Conservation (phyloP, 2,329 filamentous ascomycete species). For the Parastagonospora nodorum region DNA sequence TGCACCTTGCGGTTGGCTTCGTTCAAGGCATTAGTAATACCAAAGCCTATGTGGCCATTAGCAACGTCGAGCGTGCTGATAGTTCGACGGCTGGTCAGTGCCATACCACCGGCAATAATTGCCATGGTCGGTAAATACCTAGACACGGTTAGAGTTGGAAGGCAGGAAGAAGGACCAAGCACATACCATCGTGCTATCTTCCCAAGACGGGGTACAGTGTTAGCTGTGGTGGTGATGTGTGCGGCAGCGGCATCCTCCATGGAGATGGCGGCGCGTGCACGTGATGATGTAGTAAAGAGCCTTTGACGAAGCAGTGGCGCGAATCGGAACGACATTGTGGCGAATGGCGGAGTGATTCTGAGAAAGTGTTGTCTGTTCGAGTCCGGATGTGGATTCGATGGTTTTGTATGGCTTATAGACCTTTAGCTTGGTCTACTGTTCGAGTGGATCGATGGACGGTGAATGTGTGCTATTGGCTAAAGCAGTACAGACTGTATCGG, state of each 20-base stretch:
- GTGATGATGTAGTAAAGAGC: conserved; percentile 38
- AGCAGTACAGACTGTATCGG: conserved; percentile 17
- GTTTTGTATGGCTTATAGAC: conserved; percentile 3
- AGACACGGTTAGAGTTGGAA: conserved; percentile 4
- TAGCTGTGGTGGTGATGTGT: conserved; percentile 28
- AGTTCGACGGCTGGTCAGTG: conserved; percentile 25
- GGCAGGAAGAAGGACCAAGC: neutral
- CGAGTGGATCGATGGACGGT: conserved; percentile 1
- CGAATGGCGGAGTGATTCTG: conserved; percentile 1
- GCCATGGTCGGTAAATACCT: conserved; percentile 45
- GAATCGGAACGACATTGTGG: conserved; percentile 37
- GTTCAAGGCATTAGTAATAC: conserved; percentile 36
- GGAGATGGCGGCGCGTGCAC: conserved; percentile 28
- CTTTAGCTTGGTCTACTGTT: conserved; percentile 2
- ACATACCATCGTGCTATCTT: conserved; percentile 39
- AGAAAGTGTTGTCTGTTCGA: conserved; percentile 1
- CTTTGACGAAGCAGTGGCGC: conserved; percentile 29
- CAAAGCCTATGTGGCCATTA: conserved; percentile 41
- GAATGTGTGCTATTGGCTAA: conserved; percentile 14
- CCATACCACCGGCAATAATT: conserved; percentile 37
- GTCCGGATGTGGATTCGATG: neutral
- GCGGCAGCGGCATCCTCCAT: conserved; percentile 29
- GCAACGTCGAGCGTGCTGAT: conserved; percentile 34
- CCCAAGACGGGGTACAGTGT: conserved; percentile 37
- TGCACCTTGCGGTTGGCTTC: conserved; percentile 39